phyloP scores from a whole-genome alignment of 1,284 basidiomycete genomes.

The Sporisorium sorghi region DNA sequence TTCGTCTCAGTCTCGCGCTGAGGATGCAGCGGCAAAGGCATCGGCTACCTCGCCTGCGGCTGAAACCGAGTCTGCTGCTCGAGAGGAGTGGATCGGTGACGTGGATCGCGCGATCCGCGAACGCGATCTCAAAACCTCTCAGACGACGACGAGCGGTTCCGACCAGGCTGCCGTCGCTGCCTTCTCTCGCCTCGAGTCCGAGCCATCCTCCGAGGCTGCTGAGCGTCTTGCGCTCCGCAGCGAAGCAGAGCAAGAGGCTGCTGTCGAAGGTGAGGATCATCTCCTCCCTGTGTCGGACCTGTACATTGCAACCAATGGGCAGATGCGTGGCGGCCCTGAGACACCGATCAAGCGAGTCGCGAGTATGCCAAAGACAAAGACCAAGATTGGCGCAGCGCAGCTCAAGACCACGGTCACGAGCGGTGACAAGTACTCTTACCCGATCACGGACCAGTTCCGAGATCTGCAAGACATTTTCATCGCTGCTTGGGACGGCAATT shows the following conservation, averaged over 20 bases:
- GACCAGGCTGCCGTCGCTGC: conserved; percentile 33
- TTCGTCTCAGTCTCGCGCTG: background rate
- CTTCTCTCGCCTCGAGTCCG: conserved; percentile 20
- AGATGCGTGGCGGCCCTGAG: conserved; percentile 15
- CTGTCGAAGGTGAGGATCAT: conserved; percentile 16
- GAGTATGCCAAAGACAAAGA: background rate
- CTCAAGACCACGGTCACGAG: conserved; percentile 15
- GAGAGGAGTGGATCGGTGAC: conserved; percentile 48
- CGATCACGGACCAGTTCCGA: conserved; percentile 32
- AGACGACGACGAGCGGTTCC: background rate
- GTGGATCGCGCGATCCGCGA: conserved; percentile 37
- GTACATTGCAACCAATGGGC: conserved; percentile 34
- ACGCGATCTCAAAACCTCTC: conserved; percentile 28
- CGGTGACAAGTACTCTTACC: conserved; percentile 17
- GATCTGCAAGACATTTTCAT: conserved; percentile 41
- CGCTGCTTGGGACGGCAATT: conserved; percentile 39
- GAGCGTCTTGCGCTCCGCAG: background rate
- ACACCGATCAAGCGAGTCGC: background rate
- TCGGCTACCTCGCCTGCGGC: background rate
- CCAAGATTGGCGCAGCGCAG: conserved; percentile 12
- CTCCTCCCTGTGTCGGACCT: conserved; percentile 47
- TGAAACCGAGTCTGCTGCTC: conserved; percentile 5
- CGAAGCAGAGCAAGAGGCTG: background rate
- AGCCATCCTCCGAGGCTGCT: conserved; percentile 9
- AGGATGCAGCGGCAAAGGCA: background rate